These are phyloP conservation scores for Mycena galericulata DNA, from an alignment of 768 basidiomycete species.

Conservation along the genomic window DNA sequence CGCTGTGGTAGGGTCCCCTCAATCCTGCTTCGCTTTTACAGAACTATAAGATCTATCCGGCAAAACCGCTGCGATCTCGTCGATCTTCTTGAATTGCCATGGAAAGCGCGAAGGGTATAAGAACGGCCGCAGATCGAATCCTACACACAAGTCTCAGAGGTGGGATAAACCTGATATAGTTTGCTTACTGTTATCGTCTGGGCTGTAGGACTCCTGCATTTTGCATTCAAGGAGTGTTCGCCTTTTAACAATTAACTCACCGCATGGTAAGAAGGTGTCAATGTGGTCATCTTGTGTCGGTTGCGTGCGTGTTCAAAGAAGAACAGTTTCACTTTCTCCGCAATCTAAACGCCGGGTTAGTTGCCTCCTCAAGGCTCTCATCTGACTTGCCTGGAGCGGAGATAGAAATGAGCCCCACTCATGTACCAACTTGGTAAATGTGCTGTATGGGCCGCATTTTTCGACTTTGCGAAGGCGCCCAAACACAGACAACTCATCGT, in stretches of 20 bases:
- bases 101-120: conserved; percentile 95
- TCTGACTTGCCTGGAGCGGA: conserved; percentile 75
- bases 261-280: conserved; percentile 95
- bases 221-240: conserved; percentile 16
- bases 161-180: background rate
- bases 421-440: conserved; percentile 93
- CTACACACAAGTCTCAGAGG: conserved; percentile 51
- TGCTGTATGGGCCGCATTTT: conserved; percentile 98
- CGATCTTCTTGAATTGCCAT: conserved; percentile 97
- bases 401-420: conserved; percentile 93
- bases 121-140: conserved; percentile 96
- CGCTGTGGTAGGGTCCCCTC: too few relatives aligned
- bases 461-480: conserved; percentile 95
- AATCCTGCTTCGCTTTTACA: conserved; percentile 33
- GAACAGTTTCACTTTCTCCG: conserved; percentile 96
- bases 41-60: conserved; percentile 70
- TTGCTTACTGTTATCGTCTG: conserved; percentile 91
- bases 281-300: conserved; percentile 97
- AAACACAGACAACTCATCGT: conserved; percentile 94
- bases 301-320: conserved; percentile 98
- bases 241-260: conserved; percentile 58
- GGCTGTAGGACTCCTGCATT: conserved; percentile 90
- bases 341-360: conserved; percentile 68
- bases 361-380: background rate
- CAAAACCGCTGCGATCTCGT: conserved; percentile 80